Conservation (phyloP, 73 alveolate species). For the Blepharisma japonicum region DNA sequence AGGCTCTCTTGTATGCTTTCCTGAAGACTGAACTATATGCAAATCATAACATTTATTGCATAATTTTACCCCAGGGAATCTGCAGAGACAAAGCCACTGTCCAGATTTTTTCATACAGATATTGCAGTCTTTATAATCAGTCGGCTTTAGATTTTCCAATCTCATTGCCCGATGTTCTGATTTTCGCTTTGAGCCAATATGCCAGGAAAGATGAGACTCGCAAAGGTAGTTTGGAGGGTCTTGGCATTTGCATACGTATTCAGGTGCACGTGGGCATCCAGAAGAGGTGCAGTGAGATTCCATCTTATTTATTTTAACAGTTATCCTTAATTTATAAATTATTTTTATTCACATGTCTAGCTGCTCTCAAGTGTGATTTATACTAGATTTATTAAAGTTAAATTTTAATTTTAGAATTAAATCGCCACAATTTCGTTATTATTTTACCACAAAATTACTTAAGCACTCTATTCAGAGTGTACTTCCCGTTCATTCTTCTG, state of each 20-base stretch:
- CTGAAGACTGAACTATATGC: neutral
- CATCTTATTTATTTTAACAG: neutral
- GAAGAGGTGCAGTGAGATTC: neutral
- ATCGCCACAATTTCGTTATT: too few relatives aligned
- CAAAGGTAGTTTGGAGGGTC: neutral
- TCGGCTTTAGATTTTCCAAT: neutral
- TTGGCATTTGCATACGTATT: constrained; percentile 10
- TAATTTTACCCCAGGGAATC: constrained; percentile 12
- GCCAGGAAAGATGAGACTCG: constrained; percentile 22
- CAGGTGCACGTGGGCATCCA: constrained; percentile 7
- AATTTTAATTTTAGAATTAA: too few relatives aligned
- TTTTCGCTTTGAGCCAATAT: neutral
- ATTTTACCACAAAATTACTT: too few relatives aligned
- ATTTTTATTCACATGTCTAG: too few relatives aligned
- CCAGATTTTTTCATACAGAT: neutral
- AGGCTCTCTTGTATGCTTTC: constrained; percentile 17
- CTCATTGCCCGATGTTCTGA: neutral
- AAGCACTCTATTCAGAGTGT: too few relatives aligned
- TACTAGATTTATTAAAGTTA: too few relatives aligned
- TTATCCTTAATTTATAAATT: too few relatives aligned
- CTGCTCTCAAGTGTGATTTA: too few relatives aligned
- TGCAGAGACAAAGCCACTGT: neutral
- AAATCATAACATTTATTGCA: constrained; percentile 6
- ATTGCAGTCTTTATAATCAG: constrained; percentile 7
- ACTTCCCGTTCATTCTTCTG: too few relatives aligned